These are phyloP conservation scores for Mucor sp. DNA, from an alignment of 371 early-diverging fungal species.

Conservation along the genomic window DNA sequence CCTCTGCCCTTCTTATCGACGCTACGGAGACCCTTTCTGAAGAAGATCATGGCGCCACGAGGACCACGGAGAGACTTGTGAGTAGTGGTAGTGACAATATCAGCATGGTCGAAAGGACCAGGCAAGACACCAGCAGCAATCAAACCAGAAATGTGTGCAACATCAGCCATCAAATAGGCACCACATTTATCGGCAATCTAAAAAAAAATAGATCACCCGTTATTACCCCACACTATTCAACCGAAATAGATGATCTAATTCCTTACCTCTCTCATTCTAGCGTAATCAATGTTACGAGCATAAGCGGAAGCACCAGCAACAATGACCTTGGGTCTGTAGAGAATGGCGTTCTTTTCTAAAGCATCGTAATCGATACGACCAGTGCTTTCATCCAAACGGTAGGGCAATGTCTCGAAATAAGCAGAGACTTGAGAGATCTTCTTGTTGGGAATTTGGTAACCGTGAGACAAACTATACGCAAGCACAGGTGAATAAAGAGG, in stretches of 20 bases:
- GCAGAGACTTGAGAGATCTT: conserved; percentile 98
- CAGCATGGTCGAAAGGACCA: conserved; percentile 94
- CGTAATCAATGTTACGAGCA: conserved; percentile 96
- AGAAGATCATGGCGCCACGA: conserved; percentile 98
- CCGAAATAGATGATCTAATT: conserved; percentile 9
- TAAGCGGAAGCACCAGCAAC: conserved; percentile 99
- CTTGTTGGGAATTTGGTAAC: conserved; percentile 97
- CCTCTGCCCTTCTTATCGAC: conserved; percentile 85
- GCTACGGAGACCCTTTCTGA: conserved; percentile 86
- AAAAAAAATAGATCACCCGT: not conserved
- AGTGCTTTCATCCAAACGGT: conserved; percentile 88
- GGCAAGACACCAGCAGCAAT: conserved; percentile 90
- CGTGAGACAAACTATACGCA: conserved; percentile 89
- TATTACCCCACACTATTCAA: not conserved
- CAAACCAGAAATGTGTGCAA: conserved; percentile 97
- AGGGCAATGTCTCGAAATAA: conserved; percentile 98
- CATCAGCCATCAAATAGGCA: conserved; percentile 97
- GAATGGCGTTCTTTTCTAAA: conserved; percentile 80
- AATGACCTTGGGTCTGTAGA: conserved; percentile 97
- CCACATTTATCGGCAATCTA: conserved; percentile 84
- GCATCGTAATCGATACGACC: conserved; percentile 96
- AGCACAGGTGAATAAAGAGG: not conserved
- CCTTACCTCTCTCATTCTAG: conserved; percentile 77
- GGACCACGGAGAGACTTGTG: conserved; percentile 99
- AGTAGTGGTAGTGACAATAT: conserved; percentile 99